phyloP scores from a whole-genome alignment of 768 basidiomycete genomes.

The Russula olivacea region DNA sequence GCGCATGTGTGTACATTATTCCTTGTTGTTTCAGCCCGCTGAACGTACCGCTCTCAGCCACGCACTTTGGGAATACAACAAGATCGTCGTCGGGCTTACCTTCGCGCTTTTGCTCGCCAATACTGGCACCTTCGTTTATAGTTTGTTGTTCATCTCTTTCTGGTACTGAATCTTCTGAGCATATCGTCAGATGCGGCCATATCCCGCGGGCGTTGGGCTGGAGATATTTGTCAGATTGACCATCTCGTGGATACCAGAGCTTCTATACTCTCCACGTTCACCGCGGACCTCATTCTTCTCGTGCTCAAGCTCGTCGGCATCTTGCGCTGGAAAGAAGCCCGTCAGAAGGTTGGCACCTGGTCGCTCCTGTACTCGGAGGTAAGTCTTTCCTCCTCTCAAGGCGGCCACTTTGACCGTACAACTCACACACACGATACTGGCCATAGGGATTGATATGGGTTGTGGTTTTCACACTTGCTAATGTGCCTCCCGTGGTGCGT shows the following conservation, averaged over 20 bases:
- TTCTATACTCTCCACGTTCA: background rate
- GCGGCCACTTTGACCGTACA: background rate
- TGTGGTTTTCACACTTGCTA: background rate
- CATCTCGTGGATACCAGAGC: background rate
- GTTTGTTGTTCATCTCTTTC: background rate
- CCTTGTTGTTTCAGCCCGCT: background rate
- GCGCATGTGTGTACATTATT: slow-evolving; percentile 9
- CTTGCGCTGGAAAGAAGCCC: slow-evolving; percentile 6
- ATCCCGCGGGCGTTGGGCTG: background rate
- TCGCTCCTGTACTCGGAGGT: slow-evolving; percentile 2
- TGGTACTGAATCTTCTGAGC: background rate
- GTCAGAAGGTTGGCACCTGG: background rate
- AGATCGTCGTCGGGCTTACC: background rate
- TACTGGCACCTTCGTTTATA: background rate
- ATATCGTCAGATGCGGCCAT: background rate
- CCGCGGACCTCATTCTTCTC: background rate
- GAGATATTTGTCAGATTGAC: background rate
- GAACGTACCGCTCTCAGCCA: background rate
- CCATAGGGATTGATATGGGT: slow-evolving; percentile 2
- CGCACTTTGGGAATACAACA: slow-evolving; percentile 11
- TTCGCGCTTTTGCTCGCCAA: background rate
- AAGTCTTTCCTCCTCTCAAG: background rate
- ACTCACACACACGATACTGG: background rate
- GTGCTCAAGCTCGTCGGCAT: slow-evolving; percentile 3
- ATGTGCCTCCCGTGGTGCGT: background rate